Evolutionary conservation across 495 filamentous ascomycete genomes (phyloP).

Genomic region (Penicillium lagena): DNA sequence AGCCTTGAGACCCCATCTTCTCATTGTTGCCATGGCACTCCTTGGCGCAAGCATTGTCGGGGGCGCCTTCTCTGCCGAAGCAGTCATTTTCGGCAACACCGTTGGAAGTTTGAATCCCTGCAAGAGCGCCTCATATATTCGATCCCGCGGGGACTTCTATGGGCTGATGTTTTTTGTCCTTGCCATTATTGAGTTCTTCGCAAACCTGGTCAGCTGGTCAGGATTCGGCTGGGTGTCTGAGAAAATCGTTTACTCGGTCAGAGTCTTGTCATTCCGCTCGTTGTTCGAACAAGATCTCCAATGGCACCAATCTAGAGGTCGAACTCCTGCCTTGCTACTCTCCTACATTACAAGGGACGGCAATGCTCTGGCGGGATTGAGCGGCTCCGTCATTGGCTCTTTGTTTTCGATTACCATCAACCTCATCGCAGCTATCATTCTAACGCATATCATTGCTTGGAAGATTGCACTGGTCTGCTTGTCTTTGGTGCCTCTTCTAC

Average conservation of each 20-base stretch:
- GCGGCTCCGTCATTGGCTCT: slow-evolving; percentile 36
- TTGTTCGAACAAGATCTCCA: slow-evolving; percentile 47
- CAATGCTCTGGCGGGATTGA: slow-evolving; percentile 41
- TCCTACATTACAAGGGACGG: slow-evolving; percentile 46
- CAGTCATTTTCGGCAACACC: slow-evolving; percentile 48
- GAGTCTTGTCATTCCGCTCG: slow-evolving; percentile 44
- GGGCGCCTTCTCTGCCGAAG: slow-evolving; percentile 41
- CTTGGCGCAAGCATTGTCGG: slow-evolving; percentile 37
- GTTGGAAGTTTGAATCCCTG: slow-evolving; percentile 41
- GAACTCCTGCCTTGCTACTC: slow-evolving; percentile 39
- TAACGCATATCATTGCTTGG: slow-evolving; percentile 40
- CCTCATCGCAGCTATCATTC: slow-evolving; percentile 35
- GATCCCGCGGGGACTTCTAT: slow-evolving; percentile 38
- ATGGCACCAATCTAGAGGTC: slow-evolving; percentile 46
- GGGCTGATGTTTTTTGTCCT: slow-evolving; percentile 52
- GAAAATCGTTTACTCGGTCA: slow-evolving; percentile 42
- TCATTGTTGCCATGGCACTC: slow-evolving; percentile 30
- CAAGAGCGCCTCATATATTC: slow-evolving; percentile 26
- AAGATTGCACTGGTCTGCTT: slow-evolving; percentile 35
- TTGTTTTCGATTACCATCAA: slow-evolving; percentile 41
- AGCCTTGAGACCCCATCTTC: slow-evolving; percentile 28
- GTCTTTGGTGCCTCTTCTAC: slow-evolving; percentile 33
- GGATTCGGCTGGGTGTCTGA: slow-evolving; percentile 47
- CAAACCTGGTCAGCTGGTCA: slow-evolving; percentile 43
- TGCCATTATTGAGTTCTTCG: slow-evolving; percentile 45